phyloP scores from a whole-genome alignment of 2,329 filamentous ascomycete genomes.

The Camptophora hylomeconis region DNA sequence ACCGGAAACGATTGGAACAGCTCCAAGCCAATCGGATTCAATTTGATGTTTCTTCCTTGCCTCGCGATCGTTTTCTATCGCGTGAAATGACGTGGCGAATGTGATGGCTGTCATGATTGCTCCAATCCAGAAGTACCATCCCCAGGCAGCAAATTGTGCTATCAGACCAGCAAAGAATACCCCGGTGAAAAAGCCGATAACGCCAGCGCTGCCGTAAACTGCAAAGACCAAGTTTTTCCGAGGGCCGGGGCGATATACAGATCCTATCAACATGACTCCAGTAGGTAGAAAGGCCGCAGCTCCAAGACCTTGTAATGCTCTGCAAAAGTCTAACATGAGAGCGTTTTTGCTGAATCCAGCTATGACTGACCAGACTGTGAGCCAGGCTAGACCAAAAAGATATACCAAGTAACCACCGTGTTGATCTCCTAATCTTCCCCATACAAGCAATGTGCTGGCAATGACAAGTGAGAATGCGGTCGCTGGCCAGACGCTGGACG shows the following conservation, averaged over 20 bases:
- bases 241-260: conserved; percentile 52
- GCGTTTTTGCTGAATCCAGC: conserved; percentile 56
- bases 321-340: conserved; percentile 59
- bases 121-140: conserved; percentile 58
- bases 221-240: conserved; percentile 57
- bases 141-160: conserved; percentile 42
- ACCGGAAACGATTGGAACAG: conserved; percentile 47
- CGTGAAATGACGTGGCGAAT: conserved; percentile 30
- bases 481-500: conserved; percentile 44
- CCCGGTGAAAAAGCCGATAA: conserved; percentile 39
- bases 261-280: conserved; percentile 53
- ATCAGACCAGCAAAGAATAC: conserved; percentile 53
- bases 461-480: conserved; percentile 39
- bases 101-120: conserved; percentile 39
- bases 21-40: conserved; percentile 59
- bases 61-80: conserved; percentile 36
- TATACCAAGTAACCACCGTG: conserved; percentile 52
- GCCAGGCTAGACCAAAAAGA: conserved; percentile 49
- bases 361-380: conserved; percentile 54
- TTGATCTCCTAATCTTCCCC: conserved; percentile 47
- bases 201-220: conserved; percentile 41
- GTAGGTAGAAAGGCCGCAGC: conserved; percentile 59
- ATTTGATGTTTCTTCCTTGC: conserved; percentile 26
- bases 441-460: conserved; percentile 37
- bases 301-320: conserved; percentile 62